phyloP scores from a whole-genome alignment of 2,329 filamentous ascomycete species.

The Tolypocladium tundrense region DNA sequence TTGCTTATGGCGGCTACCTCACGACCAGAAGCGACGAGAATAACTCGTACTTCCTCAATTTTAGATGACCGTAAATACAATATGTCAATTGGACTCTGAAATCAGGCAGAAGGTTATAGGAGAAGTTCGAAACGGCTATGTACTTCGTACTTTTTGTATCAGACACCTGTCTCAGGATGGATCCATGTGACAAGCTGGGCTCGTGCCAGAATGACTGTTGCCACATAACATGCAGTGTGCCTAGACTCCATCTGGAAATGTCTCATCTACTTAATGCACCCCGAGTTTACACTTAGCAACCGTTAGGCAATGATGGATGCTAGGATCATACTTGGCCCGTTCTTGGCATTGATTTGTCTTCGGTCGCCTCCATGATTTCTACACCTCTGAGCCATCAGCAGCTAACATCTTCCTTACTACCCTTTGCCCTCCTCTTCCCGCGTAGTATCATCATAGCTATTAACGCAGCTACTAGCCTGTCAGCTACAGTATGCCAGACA shows the following conservation, averaged over 20 bases:
- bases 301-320: not conserved
- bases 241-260: not conserved
- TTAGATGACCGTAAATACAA: not conserved
- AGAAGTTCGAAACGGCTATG: not conserved
- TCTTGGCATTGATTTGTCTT: not conserved
- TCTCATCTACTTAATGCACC: not conserved
- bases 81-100: not conserved
- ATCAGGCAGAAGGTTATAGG: not conserved
- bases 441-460: no score
- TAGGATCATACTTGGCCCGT: no score
- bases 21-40: not conserved
- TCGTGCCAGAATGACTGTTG: not conserved
- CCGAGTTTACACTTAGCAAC: not conserved
- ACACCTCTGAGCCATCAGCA: not conserved
- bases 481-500: not conserved
- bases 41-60: not conserved
- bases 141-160: no score
- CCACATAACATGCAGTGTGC: not conserved
- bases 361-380: not conserved
- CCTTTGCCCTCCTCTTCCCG: not conserved
- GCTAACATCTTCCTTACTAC: not conserved
- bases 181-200: not conserved
- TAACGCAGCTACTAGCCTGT: no score
- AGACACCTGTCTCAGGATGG: not conserved
- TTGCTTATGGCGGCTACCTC: not conserved